Evolutionary conservation across 257 asterid genomes (phyloP), one percentile per base, ranked within the genome.

Genomic region (Solanum medicagineum): DNA sequence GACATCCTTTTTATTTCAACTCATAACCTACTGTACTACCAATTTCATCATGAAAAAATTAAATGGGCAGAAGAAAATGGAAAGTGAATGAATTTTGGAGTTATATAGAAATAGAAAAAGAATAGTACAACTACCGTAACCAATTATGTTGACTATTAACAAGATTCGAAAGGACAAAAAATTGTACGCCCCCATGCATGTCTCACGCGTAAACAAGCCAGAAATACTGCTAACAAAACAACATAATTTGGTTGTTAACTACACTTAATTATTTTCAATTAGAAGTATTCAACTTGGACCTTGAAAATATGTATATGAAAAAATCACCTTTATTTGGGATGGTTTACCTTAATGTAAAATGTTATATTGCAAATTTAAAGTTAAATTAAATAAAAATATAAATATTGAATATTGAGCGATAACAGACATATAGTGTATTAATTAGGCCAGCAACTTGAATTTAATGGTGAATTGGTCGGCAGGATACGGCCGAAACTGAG

Each of bases 131-230:
- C 87, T 24, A 88, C 86, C 86, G 4, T 26, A 86, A 86, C 91
- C 88, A 85, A 84, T 51, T 86, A 40, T 29, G 85, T 89, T 89
- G 89, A 89, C 84, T 85, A 85, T 57, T 56, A 86, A 56, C 32
- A 20, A 19, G 22, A 81, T 19, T 47, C 45, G 24, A 29, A 81
- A 22, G 59, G 57, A 53, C 51, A 19, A 40, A n/a, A 82, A 1
- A 56, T 26, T 63, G 24, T 75, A 40, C 26, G 20, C 24, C 19
- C 49, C 57, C 19, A 55, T 44, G 47, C 80, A 55, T 51, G 55
- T 22, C 81, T 85, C 75, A 85, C 88, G 90, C 87, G 90, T 83
- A 85, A 85, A 53, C 62, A 51, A 24, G 12, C 26, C 2, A 47
- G 10, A 44, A 16, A 20, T 81, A 63, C 8, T 45, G 14, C 75